These are phyloP conservation scores for Mycena maculata DNA, from an alignment of 768 basidiomycete species.

Conservation along the genomic window DNA sequence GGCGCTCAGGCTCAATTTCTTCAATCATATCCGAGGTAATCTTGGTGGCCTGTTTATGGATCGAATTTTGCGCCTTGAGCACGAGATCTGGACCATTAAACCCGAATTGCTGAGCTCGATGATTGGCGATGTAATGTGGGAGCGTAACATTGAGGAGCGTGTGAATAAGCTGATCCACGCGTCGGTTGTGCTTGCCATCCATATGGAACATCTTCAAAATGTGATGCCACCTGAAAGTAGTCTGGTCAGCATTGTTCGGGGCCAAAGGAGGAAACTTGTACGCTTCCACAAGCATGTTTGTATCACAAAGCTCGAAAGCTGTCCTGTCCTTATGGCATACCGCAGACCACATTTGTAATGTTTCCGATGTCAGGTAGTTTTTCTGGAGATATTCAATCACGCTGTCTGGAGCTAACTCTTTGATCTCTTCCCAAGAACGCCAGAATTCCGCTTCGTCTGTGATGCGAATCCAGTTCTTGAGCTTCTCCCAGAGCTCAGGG, in stretches of 20 bases:
- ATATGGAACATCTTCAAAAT: constrained; percentile 42
- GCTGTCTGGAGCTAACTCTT: constrained; percentile 7
- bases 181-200: constrained; percentile 37
- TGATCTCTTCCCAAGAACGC: constrained; percentile 31
- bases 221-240: constrained; percentile 33
- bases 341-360: constrained; percentile 37
- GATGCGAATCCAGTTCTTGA: constrained; percentile 38
- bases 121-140: constrained; percentile 30
- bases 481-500: constrained; percentile 36
- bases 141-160: constrained; percentile 32
- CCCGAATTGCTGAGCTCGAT: constrained; percentile 32
- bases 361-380: constrained; percentile 31
- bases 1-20: constrained; percentile 1
- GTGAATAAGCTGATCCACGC: constrained; percentile 37
- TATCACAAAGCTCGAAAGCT: constrained; percentile 34
- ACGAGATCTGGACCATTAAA: constrained; percentile 40
- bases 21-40: constrained; percentile 12
- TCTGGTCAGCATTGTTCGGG: not conserved
- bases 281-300: constrained; percentile 45
- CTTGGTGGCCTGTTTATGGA: constrained; percentile 5
- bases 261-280: not conserved
- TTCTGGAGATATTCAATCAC: constrained; percentile 34
- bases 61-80: constrained; percentile 15
- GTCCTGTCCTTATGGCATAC: constrained; percentile 22
- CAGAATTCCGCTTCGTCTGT: constrained; percentile 32